Conservation (phyloP, 192 early-diverging fungal genomes). For the Backusella tarrabulga region DNA sequence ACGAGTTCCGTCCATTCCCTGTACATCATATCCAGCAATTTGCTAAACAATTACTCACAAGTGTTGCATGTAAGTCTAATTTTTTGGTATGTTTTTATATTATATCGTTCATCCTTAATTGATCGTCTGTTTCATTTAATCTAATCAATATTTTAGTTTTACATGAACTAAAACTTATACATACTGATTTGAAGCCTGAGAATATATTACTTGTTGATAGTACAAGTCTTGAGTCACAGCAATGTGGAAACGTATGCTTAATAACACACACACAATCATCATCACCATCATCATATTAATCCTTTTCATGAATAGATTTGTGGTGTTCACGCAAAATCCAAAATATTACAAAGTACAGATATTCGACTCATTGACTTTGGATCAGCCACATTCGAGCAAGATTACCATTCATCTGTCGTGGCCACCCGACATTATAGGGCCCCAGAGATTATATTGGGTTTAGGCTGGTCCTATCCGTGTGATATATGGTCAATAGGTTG, state of each 20-base stretch:
- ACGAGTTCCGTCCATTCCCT: constrained; percentile 88
- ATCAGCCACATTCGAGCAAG: constrained; percentile 90
- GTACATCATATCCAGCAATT: constrained; percentile 84
- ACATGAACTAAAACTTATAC: constrained; percentile 83
- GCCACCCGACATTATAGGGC: constrained; percentile 97
- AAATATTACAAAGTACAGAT: constrained; percentile 65
- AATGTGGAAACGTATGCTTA: constrained; percentile 1
- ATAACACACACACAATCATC: no score
- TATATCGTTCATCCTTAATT: background rate
- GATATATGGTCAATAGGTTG: constrained; percentile 99
- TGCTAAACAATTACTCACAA: constrained; percentile 81
- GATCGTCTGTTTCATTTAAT: background rate
- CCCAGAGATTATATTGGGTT: constrained; percentile 91
- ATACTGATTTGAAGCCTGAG: constrained; percentile 98
- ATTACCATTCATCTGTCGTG: constrained; percentile 92
- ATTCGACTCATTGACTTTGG: constrained; percentile 98
- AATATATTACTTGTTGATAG: constrained; percentile 82
- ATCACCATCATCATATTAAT: background rate
- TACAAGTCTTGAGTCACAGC: constrained; percentile 6
- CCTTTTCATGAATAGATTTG: background rate
- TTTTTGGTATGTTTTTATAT: background rate
- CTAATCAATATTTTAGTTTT: constrained; percentile 51
- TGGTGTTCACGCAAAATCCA: background rate
- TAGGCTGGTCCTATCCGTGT: constrained; percentile 97
- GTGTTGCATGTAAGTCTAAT: constrained; percentile 70